A percentile compares a stretch with the other conserved stretches of the same genome.
Evolutionary conservation across 768 basidiomycete genomes (phyloP).

Genomic region (Boletus vinaceobasis): DNA sequence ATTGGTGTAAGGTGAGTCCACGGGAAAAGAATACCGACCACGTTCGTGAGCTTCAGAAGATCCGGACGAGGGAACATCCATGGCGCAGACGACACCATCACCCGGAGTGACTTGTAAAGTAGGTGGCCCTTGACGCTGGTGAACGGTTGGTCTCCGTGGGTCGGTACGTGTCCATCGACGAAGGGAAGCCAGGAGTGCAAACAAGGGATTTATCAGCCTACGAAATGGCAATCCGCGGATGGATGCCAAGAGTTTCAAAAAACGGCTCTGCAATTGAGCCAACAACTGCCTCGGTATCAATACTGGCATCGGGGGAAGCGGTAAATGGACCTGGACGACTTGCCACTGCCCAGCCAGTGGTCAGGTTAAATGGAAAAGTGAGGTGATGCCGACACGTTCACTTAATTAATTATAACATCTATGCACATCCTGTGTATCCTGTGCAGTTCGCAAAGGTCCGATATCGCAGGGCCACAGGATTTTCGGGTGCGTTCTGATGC

Average conservation of each 20-base stretch:
- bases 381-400: background rate
- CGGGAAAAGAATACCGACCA: conserved; percentile 6
- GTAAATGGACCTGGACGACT: background rate
- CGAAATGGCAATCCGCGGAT: background rate
- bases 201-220: background rate
- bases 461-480: background rate
- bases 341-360: background rate
- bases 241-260: conserved; percentile 3
- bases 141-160: background rate
- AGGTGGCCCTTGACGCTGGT: background rate
- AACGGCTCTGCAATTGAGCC: background rate
- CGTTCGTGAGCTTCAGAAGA: background rate
- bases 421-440: background rate
- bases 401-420: background rate
- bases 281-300: background rate
- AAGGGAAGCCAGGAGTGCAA: conserved; percentile 2
- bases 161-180: background rate
- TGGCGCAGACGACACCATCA: conserved; percentile 8
- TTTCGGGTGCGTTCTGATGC: background rate
- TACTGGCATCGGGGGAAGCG: background rate
- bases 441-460: background rate
- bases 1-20: conserved; percentile 11
- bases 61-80: conserved; percentile 15
- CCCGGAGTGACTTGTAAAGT: background rate
- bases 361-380: background rate